Conservation (phyloP, 129 eudicot species). For the Centrapalus pauciflorus region DNA sequence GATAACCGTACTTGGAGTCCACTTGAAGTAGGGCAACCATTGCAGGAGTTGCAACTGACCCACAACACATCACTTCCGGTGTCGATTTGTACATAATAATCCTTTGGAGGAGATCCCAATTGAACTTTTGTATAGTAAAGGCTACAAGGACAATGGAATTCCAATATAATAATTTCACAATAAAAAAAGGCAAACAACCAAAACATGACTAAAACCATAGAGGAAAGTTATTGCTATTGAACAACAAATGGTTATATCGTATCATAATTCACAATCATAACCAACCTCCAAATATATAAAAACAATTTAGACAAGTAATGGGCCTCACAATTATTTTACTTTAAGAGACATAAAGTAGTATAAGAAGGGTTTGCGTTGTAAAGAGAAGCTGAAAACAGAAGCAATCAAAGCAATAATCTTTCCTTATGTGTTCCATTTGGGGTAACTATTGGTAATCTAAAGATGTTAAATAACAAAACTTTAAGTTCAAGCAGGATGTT, state of each 20-base stretch:
- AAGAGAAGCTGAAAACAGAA: too few species aligned
- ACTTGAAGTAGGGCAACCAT: conserved; percentile 81
- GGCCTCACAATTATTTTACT: too few species aligned
- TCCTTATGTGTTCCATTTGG: background rate
- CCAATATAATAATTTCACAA: conserved; percentile 4
- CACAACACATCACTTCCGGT: conserved; percentile 97
- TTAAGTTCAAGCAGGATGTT: background rate
- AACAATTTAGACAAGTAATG: too few species aligned
- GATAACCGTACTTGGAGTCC: conserved; percentile 68
- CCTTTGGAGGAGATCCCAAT: conserved; percentile 83
- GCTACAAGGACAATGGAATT: conserved; percentile 36
- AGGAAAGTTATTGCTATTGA: too few species aligned
- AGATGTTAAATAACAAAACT: background rate
- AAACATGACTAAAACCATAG: too few species aligned
- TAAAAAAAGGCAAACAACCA: background rate
- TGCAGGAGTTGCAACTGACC: conserved; percentile 81
- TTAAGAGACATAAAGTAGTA: too few species aligned
- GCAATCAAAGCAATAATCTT: too few species aligned
- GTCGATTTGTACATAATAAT: conserved; percentile 88
- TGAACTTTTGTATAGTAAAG: conserved; percentile 77
- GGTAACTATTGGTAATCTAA: background rate
- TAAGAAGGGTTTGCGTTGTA: too few species aligned
- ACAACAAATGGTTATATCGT: too few species aligned
- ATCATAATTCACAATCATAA: too few species aligned
- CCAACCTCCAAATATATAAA: too few species aligned